Evolutionary conservation across 192 early-diverging fungal species (phyloP), one percentile per base, ranked within the genome.

Genomic region (Podila clonocystis): DNA sequence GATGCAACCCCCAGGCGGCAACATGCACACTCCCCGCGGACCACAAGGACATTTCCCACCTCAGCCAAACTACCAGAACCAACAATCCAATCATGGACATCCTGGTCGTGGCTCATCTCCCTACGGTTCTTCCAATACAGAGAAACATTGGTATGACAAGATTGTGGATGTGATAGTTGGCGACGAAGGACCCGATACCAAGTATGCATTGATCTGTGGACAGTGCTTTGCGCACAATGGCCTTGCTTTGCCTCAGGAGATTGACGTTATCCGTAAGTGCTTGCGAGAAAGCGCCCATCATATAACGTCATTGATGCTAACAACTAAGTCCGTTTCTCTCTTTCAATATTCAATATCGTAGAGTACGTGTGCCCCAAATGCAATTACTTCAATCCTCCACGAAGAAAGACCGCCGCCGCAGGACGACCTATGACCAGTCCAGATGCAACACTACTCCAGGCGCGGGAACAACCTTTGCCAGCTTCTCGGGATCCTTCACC

Each of bases 191-290:
- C 94, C 93, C 2, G 90, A 95, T 33, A 93, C 91, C 74, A 95
- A 95, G 73, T 99, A 96, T 73, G 98, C 98, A 22, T 86, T 99
- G 30, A 94, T 99, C 48, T 99, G 98, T 78, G 87, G 92, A 33
- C 86, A 91, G 50, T 99, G 98, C 83, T 96, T 91, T 74, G 89
- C 91, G 0, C 97, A 98, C 79, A 99, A 99, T 82, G 98, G 98
- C 0, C 85, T 99, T 49, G 94, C 93, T 13, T 85, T 94, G 34
- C 92, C 94, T 11, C 88, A 95, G 30, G 95, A 97, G 60, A 86
- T 94, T 65, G 87, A 93, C 45, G 85, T 86, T 30, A 91, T 93
- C 69, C 91, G 87, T 88, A 84, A 85, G 87, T 80, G 28, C 3
- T 19, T 22, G 0, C 24, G 26, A 55, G 22, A 55, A 24, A 26